These are phyloP conservation scores for Gracilaria domingensis DNA, from an alignment of 23 red algal species.

Conservation along the genomic window DNA sequence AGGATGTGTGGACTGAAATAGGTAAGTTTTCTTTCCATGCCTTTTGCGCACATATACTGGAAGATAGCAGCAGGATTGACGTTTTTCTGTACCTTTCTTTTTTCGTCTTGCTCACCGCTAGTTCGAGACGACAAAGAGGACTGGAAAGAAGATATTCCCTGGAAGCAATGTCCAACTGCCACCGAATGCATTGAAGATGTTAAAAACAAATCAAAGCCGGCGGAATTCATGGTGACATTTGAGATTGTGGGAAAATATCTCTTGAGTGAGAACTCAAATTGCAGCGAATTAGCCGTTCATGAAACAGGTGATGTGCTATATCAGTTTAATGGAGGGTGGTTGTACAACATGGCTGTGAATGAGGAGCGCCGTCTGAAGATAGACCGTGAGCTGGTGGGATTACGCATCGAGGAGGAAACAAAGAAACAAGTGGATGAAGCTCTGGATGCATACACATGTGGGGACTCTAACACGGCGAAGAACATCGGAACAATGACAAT, in stretches of 20 bases:
- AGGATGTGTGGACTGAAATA: slow-evolving; percentile 51
- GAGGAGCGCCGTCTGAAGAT: slow-evolving; percentile 29
- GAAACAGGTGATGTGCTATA: slow-evolving; percentile 36
- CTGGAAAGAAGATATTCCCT: not conserved
- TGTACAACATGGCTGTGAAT: slow-evolving; percentile 30
- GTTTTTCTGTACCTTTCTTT: too few species aligned
- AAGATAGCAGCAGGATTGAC: too few species aligned
- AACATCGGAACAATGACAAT: slow-evolving; percentile 39
- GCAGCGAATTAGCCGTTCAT: slow-evolving; percentile 16
- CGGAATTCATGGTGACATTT: slow-evolving; percentile 32
- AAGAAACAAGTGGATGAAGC: not conserved
- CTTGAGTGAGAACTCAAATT: slow-evolving; percentile 10
- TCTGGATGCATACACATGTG: slow-evolving; percentile 13
- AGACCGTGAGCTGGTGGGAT: slow-evolving; percentile 46
- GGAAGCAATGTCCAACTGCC: slow-evolving; percentile 35
- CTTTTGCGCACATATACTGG: not conserved
- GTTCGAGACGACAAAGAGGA: not conserved
- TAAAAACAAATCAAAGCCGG: not conserved
- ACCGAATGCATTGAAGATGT: slow-evolving; percentile 19
- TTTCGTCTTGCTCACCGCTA: not conserved
- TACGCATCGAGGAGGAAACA: slow-evolving; percentile 15
- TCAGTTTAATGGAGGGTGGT: slow-evolving; percentile 56
- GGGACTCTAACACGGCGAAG: not conserved
- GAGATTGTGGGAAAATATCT: slow-evolving; percentile 42
- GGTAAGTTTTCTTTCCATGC: not conserved